Base-by-base conservation (phyloP, 495 filamentous ascomycete genomes). In the Penicillium daleae region DNA sequence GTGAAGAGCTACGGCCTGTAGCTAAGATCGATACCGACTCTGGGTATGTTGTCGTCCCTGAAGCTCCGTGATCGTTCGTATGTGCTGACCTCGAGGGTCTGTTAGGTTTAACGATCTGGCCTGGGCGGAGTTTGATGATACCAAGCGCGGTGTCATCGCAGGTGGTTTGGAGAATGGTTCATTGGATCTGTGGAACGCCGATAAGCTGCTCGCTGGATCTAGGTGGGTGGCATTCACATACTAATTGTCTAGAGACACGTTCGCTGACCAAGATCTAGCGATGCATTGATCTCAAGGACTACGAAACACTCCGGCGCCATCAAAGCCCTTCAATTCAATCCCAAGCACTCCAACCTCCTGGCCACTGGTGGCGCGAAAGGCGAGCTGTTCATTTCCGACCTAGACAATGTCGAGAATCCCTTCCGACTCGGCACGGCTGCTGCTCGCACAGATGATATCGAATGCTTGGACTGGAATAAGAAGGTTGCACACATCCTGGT, bases 301-400 rank as follows among this genome's bases (percentile, higher is more conserved):
- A 88, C 88, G 46, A 97, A 97, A 76, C 95, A 99, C 72, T 90
- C 85, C 39, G 95, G 94, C 19, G 87, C 96, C 31, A 93, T 97
- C 76, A 97, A 97, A 79, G 87, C 94, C 9, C 84, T 99, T 27
- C 93, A 99, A 76, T 99, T 98, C 83, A 99, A 99, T 79, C 92
- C 93, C n/a, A 86, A 90, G 75, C 87, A 91, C 68, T 89, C 92
- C 17, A 92, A 97, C 67, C 87, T 99, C 52, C 83, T 99, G 61
- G 95, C 94, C 55, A 97, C 93, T 17, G 92, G 90, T 61, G 95
- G 95, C 55, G 87, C 91, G 54, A 97, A 97, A 76, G 95, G 96
- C 69, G 95, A 99, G 85, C 87, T 99, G 24, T 98, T 90, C 77
- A 89, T 99, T 61, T 96, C 92, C 75, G 93, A 99, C 71, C 80